Evolutionary conservation across 129 eudicot species (phyloP).

Genomic region (Rutidosis leptorrhynchoides): DNA sequence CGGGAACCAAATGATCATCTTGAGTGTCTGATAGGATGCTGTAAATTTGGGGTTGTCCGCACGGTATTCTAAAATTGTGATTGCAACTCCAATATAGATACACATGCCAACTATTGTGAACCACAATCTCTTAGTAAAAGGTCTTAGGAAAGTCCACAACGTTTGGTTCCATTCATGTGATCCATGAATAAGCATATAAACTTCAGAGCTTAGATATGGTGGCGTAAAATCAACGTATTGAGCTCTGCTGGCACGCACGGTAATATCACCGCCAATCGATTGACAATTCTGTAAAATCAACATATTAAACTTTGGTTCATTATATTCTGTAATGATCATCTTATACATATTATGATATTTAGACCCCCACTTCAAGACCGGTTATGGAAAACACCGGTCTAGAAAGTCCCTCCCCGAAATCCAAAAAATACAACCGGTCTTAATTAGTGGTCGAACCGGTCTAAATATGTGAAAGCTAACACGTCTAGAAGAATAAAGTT

Average conservation of each 20-base stretch:
- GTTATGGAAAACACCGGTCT: no score
- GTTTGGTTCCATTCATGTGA: slow-evolving; percentile 22
- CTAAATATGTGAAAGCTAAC: no score
- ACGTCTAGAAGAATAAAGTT: no score
- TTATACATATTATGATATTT: no score
- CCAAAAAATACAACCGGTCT: no score
- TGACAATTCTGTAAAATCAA: slow-evolving; percentile 7
- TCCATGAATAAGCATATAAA: slow-evolving; percentile 26
- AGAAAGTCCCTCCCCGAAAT: no score
- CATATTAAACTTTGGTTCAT: no score
- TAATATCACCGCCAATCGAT: slow-evolving; percentile 23
- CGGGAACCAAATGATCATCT: slow-evolving; percentile 31
- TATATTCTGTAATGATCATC: no score
- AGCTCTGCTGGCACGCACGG: slow-evolving; percentile 14
- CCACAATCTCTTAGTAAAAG: slow-evolving; percentile 24
- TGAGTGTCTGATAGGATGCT: slow-evolving; percentile 5
- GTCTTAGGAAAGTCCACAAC: slow-evolving; percentile 21
- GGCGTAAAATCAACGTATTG: slow-evolving; percentile 13
- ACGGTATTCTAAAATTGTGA: slow-evolving; percentile 22
- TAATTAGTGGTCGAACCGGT: no score
- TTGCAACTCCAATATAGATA: slow-evolving; percentile 14
- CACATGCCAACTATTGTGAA: neutral
- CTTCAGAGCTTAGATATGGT: slow-evolving; percentile 24
- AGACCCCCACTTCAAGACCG: no score
- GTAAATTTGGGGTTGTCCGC: slow-evolving; percentile 10